phyloP scores from a whole-genome alignment of 2,329 filamentous ascomycete genomes.

The Thermothelomyces thermophilus region DNA sequence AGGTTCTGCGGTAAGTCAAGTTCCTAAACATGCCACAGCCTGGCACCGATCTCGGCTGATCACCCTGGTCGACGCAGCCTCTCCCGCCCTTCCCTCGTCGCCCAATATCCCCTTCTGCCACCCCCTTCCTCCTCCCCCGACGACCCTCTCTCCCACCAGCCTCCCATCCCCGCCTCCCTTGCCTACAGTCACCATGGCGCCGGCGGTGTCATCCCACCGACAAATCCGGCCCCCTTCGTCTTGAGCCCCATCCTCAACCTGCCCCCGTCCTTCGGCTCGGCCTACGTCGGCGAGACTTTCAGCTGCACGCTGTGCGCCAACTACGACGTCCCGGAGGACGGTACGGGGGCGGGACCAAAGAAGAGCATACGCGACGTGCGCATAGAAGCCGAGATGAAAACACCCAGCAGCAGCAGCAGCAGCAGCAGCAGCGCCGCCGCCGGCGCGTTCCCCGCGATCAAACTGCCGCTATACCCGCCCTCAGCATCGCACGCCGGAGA shows the following conservation, averaged over 20 bases:
- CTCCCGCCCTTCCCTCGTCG: slow-evolving; percentile 70
- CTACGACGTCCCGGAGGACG: slow-evolving; percentile 55
- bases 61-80: slow-evolving; percentile 51
- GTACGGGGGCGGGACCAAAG: slow-evolving; percentile 4
- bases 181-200: slow-evolving; percentile 49
- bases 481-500: too few species aligned
- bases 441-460: too few species aligned
- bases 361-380: slow-evolving; percentile 66
- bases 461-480: too few species aligned
- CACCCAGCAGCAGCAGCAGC: background rate
- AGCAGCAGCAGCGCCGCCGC: background rate
- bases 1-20: slow-evolving; percentile 56
- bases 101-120: slow-evolving; percentile 58
- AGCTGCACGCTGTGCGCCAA: slow-evolving; percentile 94
- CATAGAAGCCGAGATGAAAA: slow-evolving; percentile 93
- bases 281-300: slow-evolving; percentile 93
- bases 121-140: slow-evolving; percentile 31
- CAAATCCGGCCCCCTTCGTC: slow-evolving; percentile 50
- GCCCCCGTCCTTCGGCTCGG: slow-evolving; percentile 84
- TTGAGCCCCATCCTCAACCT: slow-evolving; percentile 67
- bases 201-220: slow-evolving; percentile 26
- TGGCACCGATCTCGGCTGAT: background rate
- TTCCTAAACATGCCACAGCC: slow-evolving; percentile 4
- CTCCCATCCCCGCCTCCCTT: slow-evolving; percentile 58
- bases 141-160: slow-evolving; percentile 38